A percentile compares a stretch with the other conserved stretches of the same genome.
Conservation (phyloP, 768 basidiomycete species). For the Boletus rubescentipes region DNA sequence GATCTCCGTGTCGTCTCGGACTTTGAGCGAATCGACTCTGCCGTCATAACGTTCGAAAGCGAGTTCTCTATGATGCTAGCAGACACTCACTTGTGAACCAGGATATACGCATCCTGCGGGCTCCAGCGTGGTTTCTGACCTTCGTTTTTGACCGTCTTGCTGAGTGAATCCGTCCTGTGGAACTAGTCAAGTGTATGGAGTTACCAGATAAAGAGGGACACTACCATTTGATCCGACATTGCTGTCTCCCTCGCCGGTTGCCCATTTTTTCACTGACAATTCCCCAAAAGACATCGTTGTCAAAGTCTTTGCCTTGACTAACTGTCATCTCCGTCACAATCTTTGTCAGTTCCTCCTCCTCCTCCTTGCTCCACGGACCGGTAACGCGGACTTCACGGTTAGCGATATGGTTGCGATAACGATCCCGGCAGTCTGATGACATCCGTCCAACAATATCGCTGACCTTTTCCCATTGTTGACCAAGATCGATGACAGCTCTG, state of each 20-base stretch:
- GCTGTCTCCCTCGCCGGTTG: slow-evolving; percentile 70
- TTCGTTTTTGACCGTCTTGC: slow-evolving; percentile 68
- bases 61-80: background rate
- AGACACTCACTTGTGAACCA: slow-evolving; percentile 68
- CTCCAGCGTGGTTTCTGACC: slow-evolving; percentile 74
- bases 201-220: slow-evolving; percentile 7
- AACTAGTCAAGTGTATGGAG: background rate
- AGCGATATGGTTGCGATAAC: slow-evolving; percentile 80
- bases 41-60: background rate
- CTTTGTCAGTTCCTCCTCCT: slow-evolving; percentile 69
- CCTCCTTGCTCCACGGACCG: slow-evolving; percentile 78
- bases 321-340: slow-evolving; percentile 78
- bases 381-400: slow-evolving; percentile 60
- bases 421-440: slow-evolving; percentile 80
- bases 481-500: slow-evolving; percentile 68
- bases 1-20: slow-evolving; percentile 79
- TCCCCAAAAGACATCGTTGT: slow-evolving; percentile 84
- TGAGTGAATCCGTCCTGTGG: slow-evolving; percentile 72
- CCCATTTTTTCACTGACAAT: slow-evolving; percentile 77
- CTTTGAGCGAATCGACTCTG: slow-evolving; percentile 73
- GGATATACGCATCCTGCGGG: slow-evolving; percentile 71
- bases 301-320: slow-evolving; percentile 67
- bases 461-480: slow-evolving; percentile 82
- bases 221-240: slow-evolving; percentile 90
- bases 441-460: slow-evolving; percentile 68